Percentiles rank a stretch among this genome's conserved stretches.
Conservation (phyloP, 2,329 filamentous ascomycete species). For the Apiospora hydei region DNA sequence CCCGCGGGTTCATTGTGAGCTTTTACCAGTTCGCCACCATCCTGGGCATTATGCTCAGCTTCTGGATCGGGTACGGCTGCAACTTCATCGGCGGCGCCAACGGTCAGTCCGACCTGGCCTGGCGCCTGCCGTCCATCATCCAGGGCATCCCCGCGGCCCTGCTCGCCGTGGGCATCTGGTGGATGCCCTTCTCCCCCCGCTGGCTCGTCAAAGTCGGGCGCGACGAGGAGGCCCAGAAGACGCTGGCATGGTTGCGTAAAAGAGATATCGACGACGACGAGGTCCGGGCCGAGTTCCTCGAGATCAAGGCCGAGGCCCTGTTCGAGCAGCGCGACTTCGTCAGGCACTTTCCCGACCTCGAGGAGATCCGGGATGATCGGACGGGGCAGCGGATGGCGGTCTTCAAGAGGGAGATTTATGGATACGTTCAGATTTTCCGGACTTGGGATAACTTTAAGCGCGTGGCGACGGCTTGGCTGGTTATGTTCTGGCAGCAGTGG, state of each 20-base stretch:
- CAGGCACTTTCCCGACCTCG: constrained; percentile 35
- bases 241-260: constrained; percentile 56
- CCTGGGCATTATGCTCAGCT: constrained; percentile 39
- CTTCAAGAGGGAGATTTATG: constrained; percentile 54
- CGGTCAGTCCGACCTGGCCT: constrained; percentile 38
- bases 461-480: constrained; percentile 52
- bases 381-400: constrained; percentile 41
- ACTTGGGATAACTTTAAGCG: constrained; percentile 53
- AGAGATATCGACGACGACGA: constrained; percentile 56
- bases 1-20: constrained; percentile 30
- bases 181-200: constrained; percentile 62
- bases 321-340: constrained; percentile 54
- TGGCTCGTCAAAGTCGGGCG: constrained; percentile 57
- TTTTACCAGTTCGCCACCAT: constrained; percentile 39
- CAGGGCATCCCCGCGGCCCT: constrained; percentile 39
- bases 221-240: constrained; percentile 55
- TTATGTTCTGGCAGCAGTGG: constrained; percentile 66
- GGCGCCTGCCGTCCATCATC: constrained; percentile 42
- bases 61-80: constrained; percentile 41
- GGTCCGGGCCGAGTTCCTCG: constrained; percentile 57
- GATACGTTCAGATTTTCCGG: constrained; percentile 58
- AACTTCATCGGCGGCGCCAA: constrained; percentile 39
- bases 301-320: constrained; percentile 59
- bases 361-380: constrained; percentile 45
- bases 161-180: constrained; percentile 40